These are phyloP conservation scores for Alternaria postmessia DNA, from an alignment of 2,329 filamentous ascomycete genomes.

Conservation along the genomic window DNA sequence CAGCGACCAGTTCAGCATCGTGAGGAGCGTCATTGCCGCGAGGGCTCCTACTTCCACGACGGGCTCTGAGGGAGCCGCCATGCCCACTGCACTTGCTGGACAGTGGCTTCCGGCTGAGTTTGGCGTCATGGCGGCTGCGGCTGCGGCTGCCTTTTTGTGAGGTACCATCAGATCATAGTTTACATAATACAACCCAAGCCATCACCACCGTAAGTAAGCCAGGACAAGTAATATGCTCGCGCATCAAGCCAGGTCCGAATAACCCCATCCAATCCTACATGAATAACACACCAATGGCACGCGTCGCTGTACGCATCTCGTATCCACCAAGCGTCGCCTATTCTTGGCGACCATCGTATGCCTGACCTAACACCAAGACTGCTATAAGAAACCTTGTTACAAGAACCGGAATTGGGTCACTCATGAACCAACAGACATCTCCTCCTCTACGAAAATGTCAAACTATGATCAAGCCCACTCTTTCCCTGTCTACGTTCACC, in stretches of 20 bases:
- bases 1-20: slow-evolving; percentile 40
- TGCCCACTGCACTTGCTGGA: slow-evolving; percentile 28
- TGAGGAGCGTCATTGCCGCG: slow-evolving; percentile 31
- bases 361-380: neutral
- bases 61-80: slow-evolving; percentile 27
- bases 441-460: neutral
- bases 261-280: neutral
- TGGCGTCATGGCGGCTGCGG: slow-evolving; percentile 39
- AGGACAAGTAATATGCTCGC: neutral
- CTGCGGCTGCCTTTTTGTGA: slow-evolving; percentile 40
- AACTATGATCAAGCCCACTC: neutral
- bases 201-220: neutral
- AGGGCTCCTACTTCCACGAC: slow-evolving; percentile 21
- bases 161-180: neutral
- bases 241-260: neutral
- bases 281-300: neutral
- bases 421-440: neutral
- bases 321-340: neutral
- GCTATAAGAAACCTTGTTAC: neutral
- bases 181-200: neutral
- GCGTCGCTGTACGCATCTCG: neutral
- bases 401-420: neutral
- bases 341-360: neutral
- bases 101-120: slow-evolving; percentile 33
- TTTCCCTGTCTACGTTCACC: slow-evolving; percentile 21